Base-by-base conservation (phyloP, 371 early-diverging fungal species). In the Phascolomyces articulosus region DNA sequence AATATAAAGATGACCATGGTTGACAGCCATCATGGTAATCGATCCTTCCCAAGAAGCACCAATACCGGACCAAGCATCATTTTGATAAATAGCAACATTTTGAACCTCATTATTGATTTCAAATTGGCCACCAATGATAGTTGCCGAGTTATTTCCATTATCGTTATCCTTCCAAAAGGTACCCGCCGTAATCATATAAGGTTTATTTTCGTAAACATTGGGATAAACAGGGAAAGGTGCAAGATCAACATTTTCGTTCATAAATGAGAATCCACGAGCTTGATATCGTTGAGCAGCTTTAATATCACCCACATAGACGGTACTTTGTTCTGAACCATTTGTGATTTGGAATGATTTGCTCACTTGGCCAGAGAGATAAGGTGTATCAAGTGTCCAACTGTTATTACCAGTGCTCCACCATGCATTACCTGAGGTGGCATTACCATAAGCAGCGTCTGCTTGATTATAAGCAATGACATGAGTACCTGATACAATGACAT, bases 101-200 rank as follows among this genome's bases (percentile, higher is more conserved):
- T 69, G 63, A 28, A 82, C 74, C 28, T 53, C 51, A 11, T 64
- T 59, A 1, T 68, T 41, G 1, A 79, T 53, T 10, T 28, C 48
- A 41, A 85, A 85, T 24, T 55, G 40, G 4, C 85, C 85, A 24
- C 78, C 84, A 20, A 85, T 53, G 27, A 83, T 77, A 4, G 70
- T 69, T 1, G 70, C 63, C 0, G 69, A 60, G 20, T 62, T 55
- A 24, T 74, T 70, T 15, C 65, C 61, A 40, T 66, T 64, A 10
- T 47, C 60, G 23, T 59, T 53, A 48, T 67, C 65, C 28, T 69
- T 73, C 69, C 72, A 77, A 41, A 75, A 64, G 1, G 68, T 74
- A 2, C 80, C 82, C 2, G 77, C 64, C 34, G 66, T 72, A 55
- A 81, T 67, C 0, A 40, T 26, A 41, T 48, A 57, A 4, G 64